Evolutionary conservation across 805 yeast species (phyloP), one percentile per base, ranked within the genome.

Genomic region (Ascoidea rubescens): DNA sequence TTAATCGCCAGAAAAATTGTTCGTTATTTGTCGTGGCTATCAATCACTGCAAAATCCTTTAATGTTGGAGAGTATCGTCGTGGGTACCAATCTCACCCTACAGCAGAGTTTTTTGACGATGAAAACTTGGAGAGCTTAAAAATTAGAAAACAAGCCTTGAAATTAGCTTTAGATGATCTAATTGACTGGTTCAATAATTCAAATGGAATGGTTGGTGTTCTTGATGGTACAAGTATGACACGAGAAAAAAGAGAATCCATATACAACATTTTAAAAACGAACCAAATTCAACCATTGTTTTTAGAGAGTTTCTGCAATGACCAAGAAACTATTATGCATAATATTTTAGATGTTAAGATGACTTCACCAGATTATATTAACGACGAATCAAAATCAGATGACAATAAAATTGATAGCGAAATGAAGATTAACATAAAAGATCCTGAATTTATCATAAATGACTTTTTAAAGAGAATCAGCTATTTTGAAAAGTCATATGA

Each of bases 221-320:
- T 91, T 53, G 99, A 93, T 67, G 97, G 96, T 31, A 88, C 96
- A 1, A 90, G 91, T 66, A 82, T 89, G 44, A 89, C 96, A 4
- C 70, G 74, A 54, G 78, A 73, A 48, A 77, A 95, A 60, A 75
- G 99, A 58, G 71, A 72, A 31, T 70, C 76, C 71, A 77, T 91
- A 51, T 69, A 82, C 56, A 65, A 75, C 57, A 71, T 84, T 52
- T 78, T 85, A 58, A 69, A 84, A 44, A 75, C 76, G 55, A 75
- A 84, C 61, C 74, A 74, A 47, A 82, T 93, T 53, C 91, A 87
- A 64, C 95, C 98, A 1, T 79, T 93, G 74, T 93, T 91, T 64
- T 77, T 93, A 55, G 99, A 93, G 64, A 84, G 95, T 62, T 86
- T 82, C 77, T 90, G 96, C 66, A 84, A 88, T 62, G 93, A 89